These are phyloP conservation scores for Paraconiothyrium sp. DNA, from an alignment of 2,329 filamentous ascomycete species.

Conservation along the genomic window DNA sequence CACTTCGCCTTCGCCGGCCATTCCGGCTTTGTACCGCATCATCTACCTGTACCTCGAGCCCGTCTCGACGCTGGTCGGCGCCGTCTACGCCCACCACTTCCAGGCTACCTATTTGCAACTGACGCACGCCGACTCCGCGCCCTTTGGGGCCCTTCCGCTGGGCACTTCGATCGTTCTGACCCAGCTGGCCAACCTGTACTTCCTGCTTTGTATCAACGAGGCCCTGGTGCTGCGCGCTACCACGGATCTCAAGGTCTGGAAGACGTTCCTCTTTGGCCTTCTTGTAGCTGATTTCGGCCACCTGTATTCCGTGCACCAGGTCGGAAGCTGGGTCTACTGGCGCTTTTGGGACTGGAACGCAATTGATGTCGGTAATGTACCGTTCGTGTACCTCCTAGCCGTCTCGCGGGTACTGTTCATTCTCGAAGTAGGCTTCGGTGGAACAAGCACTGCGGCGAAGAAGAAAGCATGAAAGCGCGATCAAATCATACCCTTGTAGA, in stretches of 20 bases:
- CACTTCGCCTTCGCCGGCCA: slow-evolving; percentile 47
- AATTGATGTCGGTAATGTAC: slow-evolving; percentile 74
- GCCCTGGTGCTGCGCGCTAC: slow-evolving; percentile 77
- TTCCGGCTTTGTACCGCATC: slow-evolving; percentile 71
- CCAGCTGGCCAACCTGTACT: slow-evolving; percentile 81
- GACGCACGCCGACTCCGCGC: slow-evolving; percentile 66
- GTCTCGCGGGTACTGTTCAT: slow-evolving; percentile 38
- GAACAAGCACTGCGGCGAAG: slow-evolving; percentile 9
- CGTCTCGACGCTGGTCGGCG: slow-evolving; percentile 62
- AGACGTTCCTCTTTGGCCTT: slow-evolving; percentile 70
- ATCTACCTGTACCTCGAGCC: slow-evolving; percentile 82
- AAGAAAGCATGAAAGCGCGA: slow-evolving; percentile 23
- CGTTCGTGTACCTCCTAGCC: slow-evolving; percentile 75
- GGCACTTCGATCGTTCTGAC: slow-evolving; percentile 73
- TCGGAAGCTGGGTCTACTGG: slow-evolving; percentile 73
- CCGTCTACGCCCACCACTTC: slow-evolving; percentile 62
- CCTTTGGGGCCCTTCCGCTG: slow-evolving; percentile 60
- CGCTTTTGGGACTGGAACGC: slow-evolving; percentile 70
- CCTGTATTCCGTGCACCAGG: slow-evolving; percentile 69
- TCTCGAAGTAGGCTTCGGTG: slow-evolving; percentile 36
- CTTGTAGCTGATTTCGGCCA: slow-evolving; percentile 82
- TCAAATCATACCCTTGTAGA: background rate
- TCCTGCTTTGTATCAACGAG: slow-evolving; percentile 81
- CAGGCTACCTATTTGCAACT: slow-evolving; percentile 69
- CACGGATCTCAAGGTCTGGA: slow-evolving; percentile 74